A percentile compares a stretch with the other conserved stretches of the same genome.
These are phyloP conservation scores for Vaccinium myrtillus DNA, from an alignment of 148 eudicot genomes.

Conservation along the genomic window DNA sequence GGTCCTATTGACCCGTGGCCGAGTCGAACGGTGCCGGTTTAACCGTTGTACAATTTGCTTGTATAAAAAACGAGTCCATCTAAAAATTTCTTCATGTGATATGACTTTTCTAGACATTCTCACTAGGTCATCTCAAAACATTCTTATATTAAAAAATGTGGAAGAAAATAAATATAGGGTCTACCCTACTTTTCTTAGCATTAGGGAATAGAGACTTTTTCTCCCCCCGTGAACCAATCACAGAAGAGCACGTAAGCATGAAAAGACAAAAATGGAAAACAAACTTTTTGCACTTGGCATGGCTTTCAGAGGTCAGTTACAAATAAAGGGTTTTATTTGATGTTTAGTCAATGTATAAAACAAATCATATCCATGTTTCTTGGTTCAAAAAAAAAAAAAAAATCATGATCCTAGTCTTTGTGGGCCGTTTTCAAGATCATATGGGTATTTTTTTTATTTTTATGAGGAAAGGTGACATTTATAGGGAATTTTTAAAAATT, in stretches of 20 bases:
- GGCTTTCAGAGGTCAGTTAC: constrained; percentile 26
- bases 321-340: neutral
- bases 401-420: neutral
- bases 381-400: no score
- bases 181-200: neutral
- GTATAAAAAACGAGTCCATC: neutral
- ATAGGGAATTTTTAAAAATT: no score
- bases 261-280: constrained; percentile 11
- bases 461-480: no score
- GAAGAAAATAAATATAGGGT: neutral
- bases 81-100: neutral
- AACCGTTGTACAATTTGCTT: no score
- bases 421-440: neutral
- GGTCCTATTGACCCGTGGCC: no score
- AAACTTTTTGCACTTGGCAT: constrained; percentile 24
- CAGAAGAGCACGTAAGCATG: neutral
- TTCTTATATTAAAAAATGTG: constrained; percentile 17
- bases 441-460: neutral
- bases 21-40: no score
- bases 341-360: neutral
- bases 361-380: no score
- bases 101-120: constrained; percentile 24
- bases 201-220: neutral
- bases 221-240: neutral
- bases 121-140: constrained; percentile 20